Conservation (phyloP, 1,284 basidiomycete genomes). For the Schizophyllum amplum region DNA sequence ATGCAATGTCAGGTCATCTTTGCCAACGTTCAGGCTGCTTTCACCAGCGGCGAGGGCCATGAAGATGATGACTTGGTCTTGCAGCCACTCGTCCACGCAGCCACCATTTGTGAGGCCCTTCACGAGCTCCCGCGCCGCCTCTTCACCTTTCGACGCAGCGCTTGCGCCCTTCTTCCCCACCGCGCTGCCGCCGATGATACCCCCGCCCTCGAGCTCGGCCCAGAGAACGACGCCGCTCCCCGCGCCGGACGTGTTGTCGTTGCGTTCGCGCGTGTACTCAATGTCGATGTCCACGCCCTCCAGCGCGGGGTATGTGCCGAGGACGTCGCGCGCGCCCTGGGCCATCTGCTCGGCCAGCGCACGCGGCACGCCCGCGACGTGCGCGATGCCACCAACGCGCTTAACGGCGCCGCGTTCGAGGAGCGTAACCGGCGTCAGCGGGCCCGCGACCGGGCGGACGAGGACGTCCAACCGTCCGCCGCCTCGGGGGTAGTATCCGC, state of each 20-base stretch:
- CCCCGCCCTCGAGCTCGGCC: constrained; percentile 60
- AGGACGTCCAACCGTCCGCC: constrained; percentile 49
- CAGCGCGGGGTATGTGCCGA: constrained; percentile 14
- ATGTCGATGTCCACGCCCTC: constrained; percentile 29
- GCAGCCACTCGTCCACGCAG: constrained; percentile 54
- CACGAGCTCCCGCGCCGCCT: constrained; percentile 49
- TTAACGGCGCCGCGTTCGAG: constrained; percentile 44
- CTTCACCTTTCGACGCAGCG: constrained; percentile 40
- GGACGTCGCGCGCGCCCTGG: constrained; percentile 35
- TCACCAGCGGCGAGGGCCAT: constrained; percentile 59
- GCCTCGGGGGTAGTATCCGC: constrained; percentile 65
- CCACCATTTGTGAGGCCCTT: constrained; percentile 49
- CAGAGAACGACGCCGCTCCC: constrained; percentile 66
- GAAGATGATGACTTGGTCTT: constrained; percentile 72
- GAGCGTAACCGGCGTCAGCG: constrained; percentile 40
- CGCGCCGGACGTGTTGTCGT: constrained; percentile 39
- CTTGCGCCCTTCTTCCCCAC: constrained; percentile 42
- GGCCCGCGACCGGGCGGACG: constrained; percentile 30
- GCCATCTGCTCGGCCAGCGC: constrained; percentile 46
- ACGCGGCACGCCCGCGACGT: constrained; percentile 51
- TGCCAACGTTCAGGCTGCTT: constrained; percentile 44
- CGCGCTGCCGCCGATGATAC: constrained; percentile 55
- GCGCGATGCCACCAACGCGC: constrained; percentile 46
- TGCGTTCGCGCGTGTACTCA: constrained; percentile 36
- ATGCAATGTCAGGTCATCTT: constrained; percentile 52